A percentile compares a stretch with the other conserved stretches of the same genome.
phyloP scores from a whole-genome alignment of 495 filamentous ascomycete genomes.

The Penicillium canescens region DNA sequence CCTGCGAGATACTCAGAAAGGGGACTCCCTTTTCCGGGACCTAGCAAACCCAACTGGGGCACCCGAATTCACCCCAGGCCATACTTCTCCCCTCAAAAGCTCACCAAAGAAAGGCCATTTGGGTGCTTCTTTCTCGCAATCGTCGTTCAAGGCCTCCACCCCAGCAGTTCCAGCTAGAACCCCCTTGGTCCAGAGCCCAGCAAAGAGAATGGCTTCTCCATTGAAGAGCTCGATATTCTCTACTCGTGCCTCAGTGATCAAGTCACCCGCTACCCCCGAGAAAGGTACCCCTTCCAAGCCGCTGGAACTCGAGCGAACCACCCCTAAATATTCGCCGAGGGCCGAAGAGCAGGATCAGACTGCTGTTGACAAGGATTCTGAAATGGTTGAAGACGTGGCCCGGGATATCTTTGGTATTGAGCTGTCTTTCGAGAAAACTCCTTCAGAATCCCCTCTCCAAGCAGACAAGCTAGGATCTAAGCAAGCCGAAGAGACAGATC shows the following conservation, averaged over 20 bases:
- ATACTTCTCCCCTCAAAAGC: conserved; percentile 40
- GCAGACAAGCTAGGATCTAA: neutral
- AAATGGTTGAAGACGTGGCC: conserved; percentile 29
- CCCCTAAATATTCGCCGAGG: neutral
- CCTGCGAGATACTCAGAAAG: conserved; percentile 36
- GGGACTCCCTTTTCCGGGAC: conserved; percentile 25
- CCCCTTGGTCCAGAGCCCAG: conserved; percentile 45
- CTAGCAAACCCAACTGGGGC: conserved; percentile 14
- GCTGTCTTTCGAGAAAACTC: conserved; percentile 12
- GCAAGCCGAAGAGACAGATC: conserved; percentile 1
- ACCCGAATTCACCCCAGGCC: conserved; percentile 29
- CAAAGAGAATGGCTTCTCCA: conserved; percentile 41
- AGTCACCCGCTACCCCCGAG: neutral
- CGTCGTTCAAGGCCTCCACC: conserved; percentile 28
- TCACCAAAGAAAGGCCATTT: conserved; percentile 47
- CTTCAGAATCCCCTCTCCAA: conserved; percentile 7
- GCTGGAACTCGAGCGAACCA: neutral
- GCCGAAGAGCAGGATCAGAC: neutral
- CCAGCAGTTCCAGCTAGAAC: conserved; percentile 32
- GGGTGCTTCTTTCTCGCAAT: conserved; percentile 33
- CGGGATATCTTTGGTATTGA: conserved; percentile 30
- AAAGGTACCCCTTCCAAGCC: neutral
- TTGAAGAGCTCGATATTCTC: conserved; percentile 35
- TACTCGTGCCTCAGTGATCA: conserved; percentile 5
- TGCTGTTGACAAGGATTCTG: conserved; percentile 13